These are phyloP conservation scores for Scopulariopsis brevicaulis DNA, from an alignment of 2,329 filamentous ascomycete species.

Conservation along the genomic window DNA sequence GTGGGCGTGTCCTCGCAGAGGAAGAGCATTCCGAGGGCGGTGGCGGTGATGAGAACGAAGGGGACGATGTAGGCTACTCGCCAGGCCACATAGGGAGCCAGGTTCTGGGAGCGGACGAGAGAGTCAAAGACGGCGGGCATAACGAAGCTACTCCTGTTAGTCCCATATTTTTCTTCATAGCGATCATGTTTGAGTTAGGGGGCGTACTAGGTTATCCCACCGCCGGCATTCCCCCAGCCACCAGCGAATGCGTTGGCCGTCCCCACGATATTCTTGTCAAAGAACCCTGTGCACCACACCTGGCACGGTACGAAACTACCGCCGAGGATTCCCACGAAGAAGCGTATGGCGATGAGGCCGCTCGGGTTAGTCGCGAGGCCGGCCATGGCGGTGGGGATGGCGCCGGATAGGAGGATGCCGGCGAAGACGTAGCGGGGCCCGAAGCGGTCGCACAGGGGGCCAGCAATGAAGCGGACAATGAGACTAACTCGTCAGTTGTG, in stretches of 20 bases:
- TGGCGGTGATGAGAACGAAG: constrained; percentile 58
- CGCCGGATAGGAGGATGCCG: constrained; percentile 62
- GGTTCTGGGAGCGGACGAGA: constrained; percentile 45
- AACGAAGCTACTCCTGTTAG: background rate
- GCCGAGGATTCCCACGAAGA: constrained; percentile 73
- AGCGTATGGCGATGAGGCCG: constrained; percentile 62
- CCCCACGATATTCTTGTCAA: constrained; percentile 84
- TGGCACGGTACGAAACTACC: constrained; percentile 77
- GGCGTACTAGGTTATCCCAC: constrained; percentile 55
- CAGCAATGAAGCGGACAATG: constrained; percentile 65
- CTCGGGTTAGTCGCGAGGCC: constrained; percentile 55
- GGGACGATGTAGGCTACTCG: constrained; percentile 76
- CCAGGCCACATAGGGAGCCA: constrained; percentile 64
- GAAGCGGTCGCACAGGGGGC: constrained; percentile 75
- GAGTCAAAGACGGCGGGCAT: constrained; percentile 71
- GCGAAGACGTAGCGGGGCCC: constrained; percentile 75
- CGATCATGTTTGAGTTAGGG: background rate
- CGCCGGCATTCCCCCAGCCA: constrained; percentile 78
- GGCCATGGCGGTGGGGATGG: constrained; percentile 72
- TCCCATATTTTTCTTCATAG: background rate
- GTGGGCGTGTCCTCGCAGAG: constrained; percentile 73
- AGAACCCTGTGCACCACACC: constrained; percentile 88
- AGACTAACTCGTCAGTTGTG: constrained; percentile 30
- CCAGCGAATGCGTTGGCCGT: constrained; percentile 78
- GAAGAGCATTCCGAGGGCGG: constrained; percentile 52